phyloP scores from a whole-genome alignment of 73 alveolate species.

The Urostyla sp. region DNA sequence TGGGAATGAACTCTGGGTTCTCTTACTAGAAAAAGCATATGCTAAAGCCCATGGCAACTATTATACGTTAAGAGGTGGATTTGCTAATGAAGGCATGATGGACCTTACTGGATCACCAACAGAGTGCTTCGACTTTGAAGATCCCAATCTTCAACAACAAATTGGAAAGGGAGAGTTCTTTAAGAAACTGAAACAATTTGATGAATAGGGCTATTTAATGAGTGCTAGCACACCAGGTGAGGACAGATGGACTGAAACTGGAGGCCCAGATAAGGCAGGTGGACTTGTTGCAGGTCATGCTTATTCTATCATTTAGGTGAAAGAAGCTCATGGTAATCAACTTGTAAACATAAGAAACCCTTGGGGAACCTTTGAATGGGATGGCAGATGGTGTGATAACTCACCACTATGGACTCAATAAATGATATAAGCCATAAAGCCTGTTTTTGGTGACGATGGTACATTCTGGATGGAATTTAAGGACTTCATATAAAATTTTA shows the following conservation, averaged over 20 bases:
- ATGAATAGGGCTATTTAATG: slow-evolving; percentile 62
- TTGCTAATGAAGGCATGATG: slow-evolving; percentile 75
- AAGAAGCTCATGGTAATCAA: slow-evolving; percentile 57
- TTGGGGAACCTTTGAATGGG: slow-evolving; percentile 92
- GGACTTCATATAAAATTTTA: slow-evolving; percentile 66
- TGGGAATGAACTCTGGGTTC: slow-evolving; percentile 88
- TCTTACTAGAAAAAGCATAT: slow-evolving; percentile 91
- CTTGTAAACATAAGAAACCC: slow-evolving; percentile 88
- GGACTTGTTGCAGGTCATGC: slow-evolving; percentile 88
- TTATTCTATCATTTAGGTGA: slow-evolving; percentile 73
- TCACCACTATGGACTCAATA: slow-evolving; percentile 84
- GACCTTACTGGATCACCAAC: slow-evolving; percentile 91
- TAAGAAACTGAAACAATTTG: slow-evolving; percentile 59
- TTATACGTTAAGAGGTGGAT: slow-evolving; percentile 78
- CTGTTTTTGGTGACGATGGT: slow-evolving; percentile 73
- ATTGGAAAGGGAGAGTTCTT: slow-evolving; percentile 60
- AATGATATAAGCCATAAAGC: slow-evolving; percentile 65
- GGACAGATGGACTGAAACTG: slow-evolving; percentile 70
- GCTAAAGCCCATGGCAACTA: slow-evolving; percentile 92
- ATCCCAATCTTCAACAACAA: slow-evolving; percentile 23
- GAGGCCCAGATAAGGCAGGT: slow-evolving; percentile 76
- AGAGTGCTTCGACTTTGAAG: slow-evolving; percentile 62
- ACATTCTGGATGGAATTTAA: slow-evolving; percentile 72
- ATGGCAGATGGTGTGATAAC: slow-evolving; percentile 90
- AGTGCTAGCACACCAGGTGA: slow-evolving; percentile 89